These are phyloP conservation scores for Tarenaya hassleriana DNA, from an alignment of 345 rosid species.

Conservation along the genomic window DNA sequence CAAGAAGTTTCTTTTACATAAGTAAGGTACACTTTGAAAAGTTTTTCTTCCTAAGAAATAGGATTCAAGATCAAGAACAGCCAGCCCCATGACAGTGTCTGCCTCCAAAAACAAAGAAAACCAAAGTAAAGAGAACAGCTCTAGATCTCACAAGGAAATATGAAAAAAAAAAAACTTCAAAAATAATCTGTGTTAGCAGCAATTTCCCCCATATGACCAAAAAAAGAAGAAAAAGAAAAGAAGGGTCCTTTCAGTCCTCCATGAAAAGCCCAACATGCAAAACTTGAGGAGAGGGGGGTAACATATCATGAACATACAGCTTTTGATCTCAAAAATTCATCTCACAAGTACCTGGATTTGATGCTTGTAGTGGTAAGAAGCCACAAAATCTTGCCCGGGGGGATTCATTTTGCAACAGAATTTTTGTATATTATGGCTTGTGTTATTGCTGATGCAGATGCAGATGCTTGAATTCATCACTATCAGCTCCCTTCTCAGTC, in stretches of 20 bases:
- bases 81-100: constrained; percentile 2
- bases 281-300: constrained; percentile 20
- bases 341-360: constrained; percentile 22
- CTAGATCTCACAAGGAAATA: constrained; percentile 7
- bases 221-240: no score
- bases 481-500: constrained; percentile 64
- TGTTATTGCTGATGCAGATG: constrained; percentile 27
- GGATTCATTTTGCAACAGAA: constrained; percentile 19
- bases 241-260: constrained; percentile 29
- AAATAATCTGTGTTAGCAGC: constrained; percentile 25
- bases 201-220: constrained; percentile 22
- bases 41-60: constrained; percentile 11
- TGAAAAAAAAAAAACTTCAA: neutral
- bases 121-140: constrained; percentile 6
- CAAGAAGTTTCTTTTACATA: no score
- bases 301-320: constrained; percentile 17
- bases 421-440: constrained; percentile 4
- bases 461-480: constrained; percentile 45
- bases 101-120: constrained; percentile 8
- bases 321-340: constrained; percentile 12
- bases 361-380: constrained; percentile 20
- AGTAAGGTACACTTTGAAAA: neutral
- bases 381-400: constrained; percentile 26
- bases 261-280: constrained; percentile 30
- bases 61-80: constrained; percentile 1